Conservation (phyloP, 208 protist genomes). For the Trypanosoma boissoni region DNA sequence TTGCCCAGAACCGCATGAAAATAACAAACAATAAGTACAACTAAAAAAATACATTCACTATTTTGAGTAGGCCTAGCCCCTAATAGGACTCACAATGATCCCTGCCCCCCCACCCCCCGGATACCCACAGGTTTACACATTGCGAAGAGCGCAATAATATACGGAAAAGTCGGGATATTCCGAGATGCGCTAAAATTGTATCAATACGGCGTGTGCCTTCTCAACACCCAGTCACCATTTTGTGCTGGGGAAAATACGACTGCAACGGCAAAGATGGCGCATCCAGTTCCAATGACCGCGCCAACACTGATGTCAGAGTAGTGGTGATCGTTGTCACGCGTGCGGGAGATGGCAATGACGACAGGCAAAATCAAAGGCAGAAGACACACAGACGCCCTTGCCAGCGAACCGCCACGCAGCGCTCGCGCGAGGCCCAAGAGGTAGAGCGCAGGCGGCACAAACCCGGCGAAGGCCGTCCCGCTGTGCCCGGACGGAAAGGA, state of each 20-base stretch:
- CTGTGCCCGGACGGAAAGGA: conserved; percentile 78
- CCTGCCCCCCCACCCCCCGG: no score
- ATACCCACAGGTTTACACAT: no score
- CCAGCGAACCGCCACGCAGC: conserved; percentile 4
- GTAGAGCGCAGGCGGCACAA: conserved; percentile 36
- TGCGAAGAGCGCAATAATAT: no score
- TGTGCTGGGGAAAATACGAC: conserved; percentile 4
- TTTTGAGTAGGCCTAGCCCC: no score
- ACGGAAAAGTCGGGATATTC: not conserved
- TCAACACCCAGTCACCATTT: not conserved
- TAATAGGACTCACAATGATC: no score
- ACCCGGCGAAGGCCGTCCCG: conserved; percentile 43
- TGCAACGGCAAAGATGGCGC: conserved; percentile 32
- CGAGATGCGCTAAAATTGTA: conserved; percentile 1
- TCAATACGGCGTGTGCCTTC: not conserved
- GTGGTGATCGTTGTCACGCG: conserved; percentile 44
- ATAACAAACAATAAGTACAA: no score
- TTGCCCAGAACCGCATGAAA: no score
- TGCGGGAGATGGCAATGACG: conserved; percentile 33
- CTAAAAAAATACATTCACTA: no score
- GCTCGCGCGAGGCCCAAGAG: conserved; percentile 23
- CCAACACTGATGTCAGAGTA: conserved; percentile 42
- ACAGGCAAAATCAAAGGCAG: conserved; percentile 22
- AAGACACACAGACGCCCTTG: conserved; percentile 2
- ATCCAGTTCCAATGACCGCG: conserved; percentile 26